These are phyloP conservation scores for Bipolaris zeicola DNA, from an alignment of 2,329 filamentous ascomycete genomes.

Conservation along the genomic window DNA sequence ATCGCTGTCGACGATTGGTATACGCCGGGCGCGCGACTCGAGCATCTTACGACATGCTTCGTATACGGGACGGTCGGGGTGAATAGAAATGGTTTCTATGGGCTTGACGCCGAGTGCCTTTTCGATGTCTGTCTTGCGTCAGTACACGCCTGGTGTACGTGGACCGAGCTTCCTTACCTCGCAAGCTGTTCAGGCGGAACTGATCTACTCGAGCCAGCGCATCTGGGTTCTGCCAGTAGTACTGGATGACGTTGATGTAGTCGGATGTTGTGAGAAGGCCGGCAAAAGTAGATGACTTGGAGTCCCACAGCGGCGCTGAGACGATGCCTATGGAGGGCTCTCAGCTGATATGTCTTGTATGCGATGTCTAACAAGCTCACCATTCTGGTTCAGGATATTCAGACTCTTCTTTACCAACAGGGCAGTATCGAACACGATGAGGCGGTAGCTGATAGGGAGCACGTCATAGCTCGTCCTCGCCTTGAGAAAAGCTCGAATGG, in stretches of 20 bases:
- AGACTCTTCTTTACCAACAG: conserved; percentile 96
- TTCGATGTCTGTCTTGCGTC: conserved; percentile 75
- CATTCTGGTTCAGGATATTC: conserved; percentile 93
- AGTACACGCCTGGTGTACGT: conserved; percentile 9
- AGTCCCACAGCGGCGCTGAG: conserved; percentile 96
- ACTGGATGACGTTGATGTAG: conserved; percentile 98
- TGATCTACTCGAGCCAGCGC: conserved; percentile 89
- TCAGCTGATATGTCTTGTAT: conserved; percentile 17
- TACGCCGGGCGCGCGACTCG: conserved; percentile 87
- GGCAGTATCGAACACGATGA: conserved; percentile 94
- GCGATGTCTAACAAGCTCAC: conserved; percentile 54
- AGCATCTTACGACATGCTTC: conserved; percentile 96
- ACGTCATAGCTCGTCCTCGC: conserved; percentile 98
- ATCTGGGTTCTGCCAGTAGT: conserved; percentile 97
- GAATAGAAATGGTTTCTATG: conserved; percentile 94
- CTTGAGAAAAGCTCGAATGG: conserved; percentile 94
- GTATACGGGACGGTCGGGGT: conserved; percentile 87
- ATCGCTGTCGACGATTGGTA: conserved; percentile 90
- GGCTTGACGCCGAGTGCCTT: conserved; percentile 88
- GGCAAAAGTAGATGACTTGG: conserved; percentile 87
- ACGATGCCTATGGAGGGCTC: conserved; percentile 74
- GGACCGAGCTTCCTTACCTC: conserved; percentile 64
- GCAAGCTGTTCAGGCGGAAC: conserved; percentile 87
- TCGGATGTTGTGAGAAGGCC: conserved; percentile 94
- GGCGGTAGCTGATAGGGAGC: conserved; percentile 89